Evolutionary conservation across 2,329 filamentous ascomycete genomes (phyloP), one percentile per base, ranked within the genome.

Genomic region (Colletotrichum agaves): DNA sequence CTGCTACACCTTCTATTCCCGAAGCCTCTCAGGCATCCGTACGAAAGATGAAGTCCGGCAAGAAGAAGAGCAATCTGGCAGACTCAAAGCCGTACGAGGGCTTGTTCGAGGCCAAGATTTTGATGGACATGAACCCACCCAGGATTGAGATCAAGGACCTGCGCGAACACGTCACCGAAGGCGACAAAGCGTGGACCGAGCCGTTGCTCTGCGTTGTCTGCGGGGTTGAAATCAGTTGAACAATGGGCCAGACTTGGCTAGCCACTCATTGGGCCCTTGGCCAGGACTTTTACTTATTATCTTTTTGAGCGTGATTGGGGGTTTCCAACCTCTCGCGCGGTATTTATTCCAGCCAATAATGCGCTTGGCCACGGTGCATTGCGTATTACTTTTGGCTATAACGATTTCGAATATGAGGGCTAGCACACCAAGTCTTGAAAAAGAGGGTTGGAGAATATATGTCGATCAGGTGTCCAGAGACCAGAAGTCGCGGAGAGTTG

Each of bases 151-250:
- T 88, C 57, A 81, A 75, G 27, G 87, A 88, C 70, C 75, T 87
- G 50, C 80, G 87, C 52, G 73, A 81, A 33, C 78, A 79, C 10
- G 76, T 88, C 6, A 74, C 74, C 2, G 84, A 81, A 10, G 85
- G 85, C 2, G 81, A 83, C 35, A 86, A 84, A 74, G 78, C 76
- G 10, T 89, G 87, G 87, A 82, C 79, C 11, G 85, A 88, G 73
- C 80, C 80, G 4, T 74, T 84, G 35, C 75, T 78, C 53, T 89
- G 87, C 69, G 78, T 88, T 39, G 72, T 85, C 44, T 89, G 87
- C 72, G 77, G 77, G 21, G 72, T 77, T n/a, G 76, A 77, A 47
- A 83, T 87, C 64, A 81, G 63, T 43, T 69, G 63, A 84, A 61
- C 84, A 77, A 77, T 33, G 4, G 35, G 44, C 46, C 27, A 21